Base-by-base conservation (phyloP, 352 stramenopile species). In the Phytophthora tentaculata region DNA sequence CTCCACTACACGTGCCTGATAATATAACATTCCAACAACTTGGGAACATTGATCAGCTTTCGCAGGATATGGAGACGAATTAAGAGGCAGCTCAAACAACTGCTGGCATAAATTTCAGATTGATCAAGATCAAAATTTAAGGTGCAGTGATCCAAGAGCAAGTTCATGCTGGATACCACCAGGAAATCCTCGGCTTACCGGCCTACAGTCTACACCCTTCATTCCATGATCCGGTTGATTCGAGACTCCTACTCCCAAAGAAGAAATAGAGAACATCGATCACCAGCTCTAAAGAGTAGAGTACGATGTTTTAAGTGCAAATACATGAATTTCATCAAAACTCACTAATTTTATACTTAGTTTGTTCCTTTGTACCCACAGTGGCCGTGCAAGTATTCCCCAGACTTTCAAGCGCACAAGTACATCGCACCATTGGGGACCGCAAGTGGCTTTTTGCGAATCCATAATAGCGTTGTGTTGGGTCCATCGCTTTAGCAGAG, bases 211-310 rank as follows among this genome's bases (percentile, higher is more conserved):
- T 69, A 3, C 44, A 24, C 19, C 53, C 54, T n/a, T 55, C 62
- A 5, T 49, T 64, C 32, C 45, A 48, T 39, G 47, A 47, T 41
- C 37, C 62, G 16, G 20, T 47, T 3, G 10, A 58, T 37, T 59
- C 13, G 19, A 55, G 23, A 64, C 54, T 0, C 54, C 62, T 1
- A 19, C 3, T 1, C 62, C 54, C 3, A 17, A n/a, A 5, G 19
- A 49, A 5, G 24, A 58, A n/a, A 64, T 69, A n/a, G 32, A 54
- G 23, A 45, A 69, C 20, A n/a, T 49, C 5, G 61, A 57, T 20
- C 52, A n/a, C n/a, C n/a, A 4, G 26, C 5, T 8, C 26, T 32
- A 32, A n/a, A n/a, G n/a, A n/a, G n/a, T 32, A 32, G 26, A 32
- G 26, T 32, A 32, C 26, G 26, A 32, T 8, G 8, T 8, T 32